phyloP scores from a whole-genome alignment of 1,284 basidiomycete species.

The Apiotrichum gamsii region DNA sequence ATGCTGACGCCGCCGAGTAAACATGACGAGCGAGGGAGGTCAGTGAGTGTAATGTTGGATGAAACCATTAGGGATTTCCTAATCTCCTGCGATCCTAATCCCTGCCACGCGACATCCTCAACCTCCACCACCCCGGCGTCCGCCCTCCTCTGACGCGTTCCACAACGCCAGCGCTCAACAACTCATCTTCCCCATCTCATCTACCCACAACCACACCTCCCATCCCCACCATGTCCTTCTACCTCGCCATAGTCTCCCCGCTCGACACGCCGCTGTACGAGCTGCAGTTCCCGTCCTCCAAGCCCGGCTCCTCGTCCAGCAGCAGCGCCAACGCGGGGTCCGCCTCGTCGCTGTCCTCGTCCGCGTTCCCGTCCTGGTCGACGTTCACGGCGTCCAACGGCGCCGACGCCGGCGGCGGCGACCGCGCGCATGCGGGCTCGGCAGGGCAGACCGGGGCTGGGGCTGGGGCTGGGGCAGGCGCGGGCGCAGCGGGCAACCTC shows the following conservation, averaged over 20 bases:
- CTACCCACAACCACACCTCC: not conserved
- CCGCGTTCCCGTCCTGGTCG: constrained; percentile 44
- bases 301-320: constrained; percentile 1
- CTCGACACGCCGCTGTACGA: constrained; percentile 47
- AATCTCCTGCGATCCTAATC: no score
- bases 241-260: constrained; percentile 48
- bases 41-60: no score
- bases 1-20: no score
- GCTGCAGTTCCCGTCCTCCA: constrained; percentile 38
- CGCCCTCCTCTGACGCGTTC: not conserved
- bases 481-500: constrained; percentile 1
- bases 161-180: not conserved
- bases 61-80: no score
- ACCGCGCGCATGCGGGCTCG: no score
- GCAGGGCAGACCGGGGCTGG: no score
- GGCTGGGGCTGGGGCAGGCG: not conserved
- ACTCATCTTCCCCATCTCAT: not conserved
- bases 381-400: constrained; percentile 36
- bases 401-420: constrained; percentile 7
- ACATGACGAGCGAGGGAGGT: no score
- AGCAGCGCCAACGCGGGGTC: constrained; percentile 2
- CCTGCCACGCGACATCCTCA: no score
- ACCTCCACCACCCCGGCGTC: not conserved
- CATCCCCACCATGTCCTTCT: constrained; percentile 41
- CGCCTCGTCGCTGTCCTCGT: constrained; percentile 5